Conservation (phyloP, 345 rosid species). For the Citrus medica region DNA sequence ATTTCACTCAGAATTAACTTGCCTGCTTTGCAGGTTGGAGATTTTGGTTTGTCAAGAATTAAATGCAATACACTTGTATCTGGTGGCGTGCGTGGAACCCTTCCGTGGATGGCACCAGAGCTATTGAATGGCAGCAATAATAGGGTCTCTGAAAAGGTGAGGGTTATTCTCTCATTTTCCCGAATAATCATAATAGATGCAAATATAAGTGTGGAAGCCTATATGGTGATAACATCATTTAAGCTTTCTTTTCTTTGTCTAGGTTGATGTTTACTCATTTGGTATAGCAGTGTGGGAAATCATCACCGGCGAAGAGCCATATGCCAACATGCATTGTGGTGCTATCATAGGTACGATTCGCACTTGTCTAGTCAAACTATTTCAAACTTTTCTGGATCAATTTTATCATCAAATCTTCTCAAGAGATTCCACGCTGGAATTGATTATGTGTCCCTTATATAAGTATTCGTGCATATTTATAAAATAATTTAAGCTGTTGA, state of each 20-base stretch:
- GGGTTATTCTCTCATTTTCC: not conserved
- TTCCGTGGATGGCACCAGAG: slow-evolving; percentile 99
- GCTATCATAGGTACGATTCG: slow-evolving; percentile 73
- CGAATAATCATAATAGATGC: not conserved
- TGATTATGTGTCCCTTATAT: not conserved
- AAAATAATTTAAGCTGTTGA: not conserved
- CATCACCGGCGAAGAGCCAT: slow-evolving; percentile 80
- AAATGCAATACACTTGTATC: slow-evolving; percentile 85
- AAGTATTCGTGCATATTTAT: no score
- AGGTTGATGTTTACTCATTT: slow-evolving; percentile 97
- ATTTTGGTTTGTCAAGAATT: slow-evolving; percentile 91
- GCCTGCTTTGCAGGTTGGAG: slow-evolving; percentile 63
- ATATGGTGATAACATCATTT: not conserved
- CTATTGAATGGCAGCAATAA: slow-evolving; percentile 71
- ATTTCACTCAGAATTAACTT: not conserved
- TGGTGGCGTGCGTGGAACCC: slow-evolving; percentile 94
- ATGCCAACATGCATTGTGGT: slow-evolving; percentile 89
- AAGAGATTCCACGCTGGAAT: not conserved
- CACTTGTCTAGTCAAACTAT: not conserved
- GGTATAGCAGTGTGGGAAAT: slow-evolving; percentile 92
- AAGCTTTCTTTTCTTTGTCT: not conserved
- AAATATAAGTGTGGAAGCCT: not conserved
- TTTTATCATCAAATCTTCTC: not conserved
- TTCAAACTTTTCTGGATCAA: not conserved
- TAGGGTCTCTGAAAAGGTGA: slow-evolving; percentile 84